Evolutionary conservation across 257 asterid genomes (phyloP), one percentile per base, ranked within the genome.

Genomic region (Haberlea rhodopensis): DNA sequence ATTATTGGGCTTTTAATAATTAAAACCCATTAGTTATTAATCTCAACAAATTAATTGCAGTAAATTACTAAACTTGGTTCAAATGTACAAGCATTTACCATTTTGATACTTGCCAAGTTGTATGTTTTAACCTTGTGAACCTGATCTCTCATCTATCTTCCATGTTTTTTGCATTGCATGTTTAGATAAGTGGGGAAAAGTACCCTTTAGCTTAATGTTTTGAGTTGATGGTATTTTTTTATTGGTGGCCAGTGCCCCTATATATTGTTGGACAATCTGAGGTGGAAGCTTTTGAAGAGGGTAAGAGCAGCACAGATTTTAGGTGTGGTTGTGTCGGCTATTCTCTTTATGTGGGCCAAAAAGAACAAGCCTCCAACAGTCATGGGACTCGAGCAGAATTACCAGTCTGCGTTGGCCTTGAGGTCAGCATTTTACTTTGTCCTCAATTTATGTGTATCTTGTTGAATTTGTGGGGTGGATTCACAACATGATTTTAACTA

Each of bases 331-430:
- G 99, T 49, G 63, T 87, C 45, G 99, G 99, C 66, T 92, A 92
- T 78, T 87, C 99, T 13, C 78, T 81, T 62, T 89, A 89, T 74
- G 24, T 75, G 2, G 95, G 82, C 76, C 71, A 52, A 51, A 82
- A 89, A 74, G 78, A 60, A 40, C 74, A 65, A 57, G 59, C 84
- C 57, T 46, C 76, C 46, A 68, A 74, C 45, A 85, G 58, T 31
- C 81, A 75, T 63, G 75, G 80, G 76, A 29, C 73, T 60, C 81
- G 65, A 72, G 69, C 88, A 2, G 94, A 81, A 73, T 71, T 92
- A 66, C 99, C 99, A 2, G 75, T 83, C 28, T 92, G 99, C 66
- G 73, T 84, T 40, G 99, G 99, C 63, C 81, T 87, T 74, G 95
- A 89, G 97, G 99, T 92, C 80, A 40, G 86, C 73, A 56, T 80